These are phyloP conservation scores for Pyrrhoderma noxium DNA, from an alignment of 1,284 basidiomycete genomes.

Conservation along the genomic window DNA sequence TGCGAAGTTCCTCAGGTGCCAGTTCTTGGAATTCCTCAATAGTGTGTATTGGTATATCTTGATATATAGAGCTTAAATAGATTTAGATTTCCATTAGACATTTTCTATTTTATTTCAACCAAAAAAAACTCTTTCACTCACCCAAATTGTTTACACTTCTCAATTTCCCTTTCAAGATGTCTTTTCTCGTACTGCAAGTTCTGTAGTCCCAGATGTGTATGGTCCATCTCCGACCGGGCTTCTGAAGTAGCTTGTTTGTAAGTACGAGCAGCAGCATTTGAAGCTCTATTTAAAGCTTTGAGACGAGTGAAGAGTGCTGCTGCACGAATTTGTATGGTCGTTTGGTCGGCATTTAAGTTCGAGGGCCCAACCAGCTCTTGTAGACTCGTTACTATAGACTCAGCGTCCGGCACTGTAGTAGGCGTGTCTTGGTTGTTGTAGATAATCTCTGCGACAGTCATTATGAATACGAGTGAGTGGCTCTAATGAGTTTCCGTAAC, in stretches of 20 bases:
- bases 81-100: background rate
- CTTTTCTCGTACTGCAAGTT: conserved; percentile 78
- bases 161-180: conserved; percentile 78
- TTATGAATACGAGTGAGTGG: too few species aligned
- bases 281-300: conserved; percentile 65
- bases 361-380: conserved; percentile 49
- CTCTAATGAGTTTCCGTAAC: too few species aligned
- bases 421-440: background rate
- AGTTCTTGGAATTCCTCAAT: conserved; percentile 56
- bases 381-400: conserved; percentile 44
- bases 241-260: conserved; percentile 69
- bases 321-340: conserved; percentile 51
- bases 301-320: conserved; percentile 68
- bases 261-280: conserved; percentile 59
- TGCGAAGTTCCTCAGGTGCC: conserved; percentile 60
- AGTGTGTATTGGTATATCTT: conserved; percentile 66
- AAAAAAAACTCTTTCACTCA: conserved; percentile 33
- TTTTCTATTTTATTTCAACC: background rate
- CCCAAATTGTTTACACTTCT: conserved; percentile 83
- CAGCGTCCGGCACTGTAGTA: conserved; percentile 1
- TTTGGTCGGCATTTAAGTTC: conserved; percentile 40
- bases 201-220: conserved; percentile 72
- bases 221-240: conserved; percentile 74
- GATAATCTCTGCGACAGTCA: background rate
- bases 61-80: conserved; percentile 63